Base-by-base conservation (phyloP, 75 land plant genomes). In the Cryptomeria japonica region DNA sequence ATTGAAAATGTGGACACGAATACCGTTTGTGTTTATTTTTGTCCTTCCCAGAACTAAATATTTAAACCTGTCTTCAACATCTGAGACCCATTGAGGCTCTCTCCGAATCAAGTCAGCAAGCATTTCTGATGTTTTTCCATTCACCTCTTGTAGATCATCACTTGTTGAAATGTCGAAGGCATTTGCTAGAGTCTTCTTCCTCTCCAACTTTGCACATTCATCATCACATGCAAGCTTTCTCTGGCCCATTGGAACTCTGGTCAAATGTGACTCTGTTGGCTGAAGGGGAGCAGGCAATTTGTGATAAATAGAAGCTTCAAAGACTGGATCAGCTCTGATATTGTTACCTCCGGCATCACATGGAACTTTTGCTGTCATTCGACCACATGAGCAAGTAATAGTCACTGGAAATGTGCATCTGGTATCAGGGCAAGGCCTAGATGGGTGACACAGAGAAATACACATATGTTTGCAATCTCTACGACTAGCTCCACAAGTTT, bases 381-480 rank as follows among this genome's bases (percentile, higher is more conserved):
- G 94, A 39, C 97, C 99, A 87, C 99, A 98, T 31, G 93, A 91
- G 86, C 99, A 98, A 32, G 94, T 92, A 64, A 98, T 98, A 16
- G 93, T 93, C 70, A 96, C 99, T 14, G 89, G 92, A 79, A 94
- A 93, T 18, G 91, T 92, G 88, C 99, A 98, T 72, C 97, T 93
- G 3, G 87, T 90, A 72, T 98, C 99, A 28, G 99, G 99, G 86
- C 99, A 98, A 13, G 91, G 87, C 2, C 91, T 79, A 10, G 88
- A 87, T 49, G 99, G 99, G 79, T 98, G 99, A 89, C 99, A 98
- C 18, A 89, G 79, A 9, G 96, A 93, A 34, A 89, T 89, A 87
- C 99, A 98, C 16, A 95, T 94, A 90, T 98, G 99, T 90, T 92
- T 92, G 88, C 99, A 98, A 70, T 98, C 96, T 88, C 97, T 91